Evolutionary conservation across 2,329 filamentous ascomycete genomes (phyloP), one percentile per base, ranked within the genome.

Genomic region (Aspergillus nomiae): DNA sequence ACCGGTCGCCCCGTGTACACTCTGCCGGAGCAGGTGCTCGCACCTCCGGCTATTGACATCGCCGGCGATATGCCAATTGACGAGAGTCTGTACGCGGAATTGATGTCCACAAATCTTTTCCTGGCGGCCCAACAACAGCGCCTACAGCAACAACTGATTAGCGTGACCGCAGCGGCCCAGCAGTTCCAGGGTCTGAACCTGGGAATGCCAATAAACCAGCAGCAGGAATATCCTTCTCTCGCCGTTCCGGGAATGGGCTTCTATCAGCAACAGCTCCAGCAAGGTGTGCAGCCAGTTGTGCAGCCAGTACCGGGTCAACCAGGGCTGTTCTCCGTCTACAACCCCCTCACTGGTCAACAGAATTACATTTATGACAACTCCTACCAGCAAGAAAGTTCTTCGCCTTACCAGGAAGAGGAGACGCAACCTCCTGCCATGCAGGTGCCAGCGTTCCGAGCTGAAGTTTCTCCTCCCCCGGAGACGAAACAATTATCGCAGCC

Each of bases 71-170:
- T 91, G 65, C 85, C 89, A 70, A 91, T 96, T 81, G 95, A 98
- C 72, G 92, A 94, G 58, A 90, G 87, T 65, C 79, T 96, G 59
- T 95, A 97, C 69, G 92, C 93, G 59, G 92, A 97, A 79, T 84
- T 98, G 67, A 87, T 97, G 73, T 91, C 92, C 62, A 96, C 93
- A 72, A 97, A 97, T 77, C 82, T 95, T 76, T 96, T 96, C 74
- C 86, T 99, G 57, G 92, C 93, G 46, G 92, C 97, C 75, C 94
- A 97, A 80, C 94, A 98, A 80, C 93, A 97, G 81, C 90, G 92
- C 67, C 87, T 98, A 58, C 94, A 98, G 80, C 94, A 97, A 81
- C 93, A 98, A 81, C 86, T 98, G 69, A 87, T 92, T 70, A 91
- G 83, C 68, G 88, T 97, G 28, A 95, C 94, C 73, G 89, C 89